These are phyloP conservation scores for Betula pendula DNA, from an alignment of 306 rosid genomes.

Conservation along the genomic window DNA sequence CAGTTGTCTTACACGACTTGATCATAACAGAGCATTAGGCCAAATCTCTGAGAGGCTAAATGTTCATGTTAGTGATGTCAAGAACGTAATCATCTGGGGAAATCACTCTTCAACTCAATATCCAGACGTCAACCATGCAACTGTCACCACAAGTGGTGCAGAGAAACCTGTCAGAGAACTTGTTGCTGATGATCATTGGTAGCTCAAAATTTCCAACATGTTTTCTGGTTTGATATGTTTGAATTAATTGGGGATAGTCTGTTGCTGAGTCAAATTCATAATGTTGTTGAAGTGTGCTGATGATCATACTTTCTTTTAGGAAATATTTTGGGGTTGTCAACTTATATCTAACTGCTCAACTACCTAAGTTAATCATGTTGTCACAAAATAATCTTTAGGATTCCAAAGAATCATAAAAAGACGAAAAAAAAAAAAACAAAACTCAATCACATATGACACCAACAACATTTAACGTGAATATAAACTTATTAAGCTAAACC, in stretches of 20 bases:
- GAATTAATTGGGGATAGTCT: neutral
- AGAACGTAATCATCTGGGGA: constrained; percentile 89
- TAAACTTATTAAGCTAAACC: too few relatives aligned
- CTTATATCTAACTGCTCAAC: too few relatives aligned
- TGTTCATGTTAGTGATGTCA: constrained; percentile 69
- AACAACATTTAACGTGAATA: too few relatives aligned
- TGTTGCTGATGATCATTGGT: constrained; percentile 67
- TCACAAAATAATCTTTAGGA: too few relatives aligned
- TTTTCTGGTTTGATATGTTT: neutral
- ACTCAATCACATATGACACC: too few relatives aligned
- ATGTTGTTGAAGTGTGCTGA: too few relatives aligned
- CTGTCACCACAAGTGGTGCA: constrained; percentile 30
- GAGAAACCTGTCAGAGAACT: constrained; percentile 55
- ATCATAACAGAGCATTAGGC: constrained; percentile 90
- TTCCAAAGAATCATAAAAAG: too few relatives aligned
- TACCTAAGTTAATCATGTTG: too few relatives aligned
- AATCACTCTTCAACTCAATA: constrained; percentile 95
- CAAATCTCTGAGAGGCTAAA: constrained; percentile 77
- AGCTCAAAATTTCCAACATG: constrained; percentile 15
- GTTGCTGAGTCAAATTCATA: neutral
- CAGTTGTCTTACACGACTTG: constrained; percentile 84
- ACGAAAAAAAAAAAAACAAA: too few relatives aligned
- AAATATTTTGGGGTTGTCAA: too few relatives aligned
- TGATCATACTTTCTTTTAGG: too few relatives aligned
- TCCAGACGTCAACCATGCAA: constrained; percentile 89